phyloP scores from a whole-genome alignment of 768 basidiomycete genomes.

The Lentinula guzmanii region DNA sequence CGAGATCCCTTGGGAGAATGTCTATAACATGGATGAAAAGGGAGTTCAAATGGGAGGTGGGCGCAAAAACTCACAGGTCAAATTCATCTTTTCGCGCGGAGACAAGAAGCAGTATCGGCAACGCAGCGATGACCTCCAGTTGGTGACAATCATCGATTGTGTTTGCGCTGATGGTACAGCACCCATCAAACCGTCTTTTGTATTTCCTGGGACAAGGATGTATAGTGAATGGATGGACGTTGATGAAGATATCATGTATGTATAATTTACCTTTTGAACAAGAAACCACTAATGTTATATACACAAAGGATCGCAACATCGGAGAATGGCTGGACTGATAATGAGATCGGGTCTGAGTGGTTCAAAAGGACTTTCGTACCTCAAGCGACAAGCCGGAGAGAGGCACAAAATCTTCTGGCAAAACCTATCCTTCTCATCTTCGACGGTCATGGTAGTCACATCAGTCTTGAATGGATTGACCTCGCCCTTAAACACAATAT shows the following conservation, averaged over 20 bases:
- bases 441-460: conserved; percentile 42
- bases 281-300: background rate
- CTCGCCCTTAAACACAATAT: conserved; percentile 23
- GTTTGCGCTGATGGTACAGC: conserved; percentile 27
- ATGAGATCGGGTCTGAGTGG: conserved; percentile 29
- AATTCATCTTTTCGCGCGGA: conserved; percentile 18
- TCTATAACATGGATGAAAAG: conserved; percentile 25
- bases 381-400: conserved; percentile 21
- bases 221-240: conserved; percentile 19
- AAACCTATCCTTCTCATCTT: conserved; percentile 31
- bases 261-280: background rate
- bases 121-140: conserved; percentile 27
- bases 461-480: conserved; percentile 15
- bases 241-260: conserved; percentile 16
- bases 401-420: conserved; percentile 11
- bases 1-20: conserved; percentile 19
- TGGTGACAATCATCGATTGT: conserved; percentile 35
- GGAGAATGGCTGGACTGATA: conserved; percentile 18
- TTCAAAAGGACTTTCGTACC: conserved; percentile 1
- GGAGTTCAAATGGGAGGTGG: conserved; percentile 22
- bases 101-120: conserved; percentile 14
- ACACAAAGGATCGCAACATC: conserved; percentile 24
- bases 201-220: conserved; percentile 24
- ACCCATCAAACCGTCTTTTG: conserved; percentile 22
- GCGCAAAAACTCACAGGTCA: conserved; percentile 7